phyloP scores from a whole-genome alignment of 352 stramenopile species.

The Thraustochytrium striatum region DNA sequence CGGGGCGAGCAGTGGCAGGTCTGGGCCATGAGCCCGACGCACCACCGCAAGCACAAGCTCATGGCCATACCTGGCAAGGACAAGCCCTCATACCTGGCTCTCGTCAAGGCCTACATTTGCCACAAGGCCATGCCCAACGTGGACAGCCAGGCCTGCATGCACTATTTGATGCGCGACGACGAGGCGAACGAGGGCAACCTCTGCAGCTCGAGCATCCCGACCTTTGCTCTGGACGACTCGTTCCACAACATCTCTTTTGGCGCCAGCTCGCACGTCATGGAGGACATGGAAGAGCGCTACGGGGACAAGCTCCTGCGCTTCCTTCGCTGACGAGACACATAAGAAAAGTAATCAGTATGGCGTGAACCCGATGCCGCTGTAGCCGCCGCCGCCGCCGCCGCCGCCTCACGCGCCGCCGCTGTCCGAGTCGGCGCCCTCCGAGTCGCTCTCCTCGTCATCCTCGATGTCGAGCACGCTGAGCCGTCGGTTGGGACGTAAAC shows the following conservation, averaged over 20 bases:
- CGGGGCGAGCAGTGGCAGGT: not conserved
- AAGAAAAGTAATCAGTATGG: too few relatives aligned
- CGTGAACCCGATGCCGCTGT: too few relatives aligned
- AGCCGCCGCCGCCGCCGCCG: too few relatives aligned
- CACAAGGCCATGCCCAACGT: not conserved
- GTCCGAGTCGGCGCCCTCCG: not conserved
- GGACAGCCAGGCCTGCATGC: not conserved
- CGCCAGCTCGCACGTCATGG: not conserved
- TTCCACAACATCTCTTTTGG: not conserved
- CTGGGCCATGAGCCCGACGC: not conserved
- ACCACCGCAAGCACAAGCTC: not conserved
- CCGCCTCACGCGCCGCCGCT: too few relatives aligned
- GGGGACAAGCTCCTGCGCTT: not conserved
- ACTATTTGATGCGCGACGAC: not conserved
- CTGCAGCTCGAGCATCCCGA: not conserved
- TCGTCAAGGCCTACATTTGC: not conserved
- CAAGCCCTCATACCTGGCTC: not conserved
- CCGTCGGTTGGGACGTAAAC: not conserved
- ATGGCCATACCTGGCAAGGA: not conserved
- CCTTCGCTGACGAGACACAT: too few relatives aligned
- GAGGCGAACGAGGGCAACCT: not conserved
- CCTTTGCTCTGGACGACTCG: not conserved
- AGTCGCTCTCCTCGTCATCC: not conserved
- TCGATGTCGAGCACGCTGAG: slow-evolving; percentile 33
- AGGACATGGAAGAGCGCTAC: not conserved